Percentiles rank a stretch among this genome's conserved stretches.
These are phyloP conservation scores for Trifolium repens DNA, from an alignment of 306 rosid species.

Conservation along the genomic window DNA sequence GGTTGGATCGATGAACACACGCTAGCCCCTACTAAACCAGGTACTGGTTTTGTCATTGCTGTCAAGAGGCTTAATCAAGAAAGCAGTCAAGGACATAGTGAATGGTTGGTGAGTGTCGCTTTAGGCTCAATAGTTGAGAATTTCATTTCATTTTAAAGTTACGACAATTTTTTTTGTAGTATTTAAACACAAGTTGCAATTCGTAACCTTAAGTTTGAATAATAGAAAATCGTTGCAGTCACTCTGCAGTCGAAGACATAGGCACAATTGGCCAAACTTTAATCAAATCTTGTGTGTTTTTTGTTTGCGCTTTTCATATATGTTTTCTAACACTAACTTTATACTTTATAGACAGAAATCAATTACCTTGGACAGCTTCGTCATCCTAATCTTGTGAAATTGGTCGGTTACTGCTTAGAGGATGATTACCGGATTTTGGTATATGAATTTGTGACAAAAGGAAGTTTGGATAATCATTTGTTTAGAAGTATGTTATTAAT, in stretches of 20 bases:
- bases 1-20: conserved; percentile 92
- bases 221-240: neutral
- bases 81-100: conserved; percentile 86
- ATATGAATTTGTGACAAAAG: conserved; percentile 81
- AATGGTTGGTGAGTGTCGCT: conserved; percentile 85
- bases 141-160: conserved; percentile 24
- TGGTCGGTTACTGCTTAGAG: conserved; percentile 90
- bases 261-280: neutral
- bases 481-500: conserved; percentile 79
- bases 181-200: neutral
- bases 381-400: conserved; percentile 91
- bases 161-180: conserved; percentile 4
- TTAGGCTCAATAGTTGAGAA: conserved; percentile 6
- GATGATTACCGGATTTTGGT: conserved; percentile 89
- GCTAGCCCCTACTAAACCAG: conserved; percentile 76
- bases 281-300: neutral
- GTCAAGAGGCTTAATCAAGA: conserved; percentile 92
- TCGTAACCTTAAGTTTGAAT: neutral
- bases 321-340: conserved; percentile 21
- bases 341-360: conserved; percentile 74
- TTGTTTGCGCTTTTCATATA: neutral
- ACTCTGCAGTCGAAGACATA: neutral
- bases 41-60: conserved; percentile 92
- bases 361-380: conserved; percentile 87
- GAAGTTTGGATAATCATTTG: conserved; percentile 93